Base-by-base conservation (phyloP, 2,329 filamentous ascomycete species). In the Aureobasidium leucospermi region DNA sequence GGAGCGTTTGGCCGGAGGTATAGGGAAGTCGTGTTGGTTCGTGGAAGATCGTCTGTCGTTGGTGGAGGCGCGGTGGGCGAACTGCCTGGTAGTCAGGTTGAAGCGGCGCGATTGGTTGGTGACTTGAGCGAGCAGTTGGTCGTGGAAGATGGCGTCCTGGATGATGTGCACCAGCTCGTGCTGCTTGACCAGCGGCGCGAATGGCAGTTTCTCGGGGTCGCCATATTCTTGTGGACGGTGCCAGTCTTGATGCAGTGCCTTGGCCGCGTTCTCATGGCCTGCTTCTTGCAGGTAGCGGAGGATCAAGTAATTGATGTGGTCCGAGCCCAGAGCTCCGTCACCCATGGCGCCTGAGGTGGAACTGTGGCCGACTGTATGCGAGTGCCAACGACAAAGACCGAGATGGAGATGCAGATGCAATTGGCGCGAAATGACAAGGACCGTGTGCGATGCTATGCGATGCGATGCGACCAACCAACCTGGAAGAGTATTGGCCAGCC, bases 241-340 rank as follows among this genome's bases (percentile, higher is more conserved):
- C 84, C 84, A 86, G 70, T 83, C 82, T 65, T 79, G 78, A 69
- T 83, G 81, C 63, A 86, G 77, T 53, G 83, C 82, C 66, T 81
- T 81, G 58, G 81, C 70, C 1, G 70, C 66, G 45, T 65, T 66
- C 61, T 73, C 70, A 60, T 70, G 69, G 53, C 70, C 72, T 52
- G 67, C 65, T 60, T 73, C 70, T 61, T 73, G 70, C 34, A 73
- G 66, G 65, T 80, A 86, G 79, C 84, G 83, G 80, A 84, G 85
- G 72, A 87, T 84, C 69, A 87, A 76, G 74, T 86, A 86, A 75
- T 87, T 87, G 70, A 87, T 79, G 71, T 86, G 83, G 76, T 86
- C 79, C 65, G 78, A 81, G 67, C 76, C 80, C 63, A 83, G 74
- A 51, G 77, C 67, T 64, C 70, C 70, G 60, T 63, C 62, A 43